Percentiles rank a stretch among this genome's conserved stretches.
phyloP scores from a whole-genome alignment of 768 basidiomycete species.

The Mycena capillaripes region DNA sequence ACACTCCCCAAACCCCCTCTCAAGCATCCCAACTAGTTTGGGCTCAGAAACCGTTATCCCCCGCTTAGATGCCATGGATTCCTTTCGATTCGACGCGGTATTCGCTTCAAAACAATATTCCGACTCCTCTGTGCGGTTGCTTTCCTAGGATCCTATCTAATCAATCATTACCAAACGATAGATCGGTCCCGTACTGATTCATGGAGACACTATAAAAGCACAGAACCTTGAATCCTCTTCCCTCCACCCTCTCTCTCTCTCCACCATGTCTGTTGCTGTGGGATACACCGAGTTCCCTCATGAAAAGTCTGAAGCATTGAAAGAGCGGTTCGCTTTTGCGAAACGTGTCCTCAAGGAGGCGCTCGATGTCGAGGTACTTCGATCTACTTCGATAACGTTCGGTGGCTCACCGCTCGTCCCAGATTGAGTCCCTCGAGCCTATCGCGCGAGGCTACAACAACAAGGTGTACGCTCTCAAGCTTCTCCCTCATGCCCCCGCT shows the following conservation, averaged over 20 bases:
- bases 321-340: conserved; percentile 15
- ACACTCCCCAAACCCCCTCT: background rate
- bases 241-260: background rate
- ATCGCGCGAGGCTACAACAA: conserved; percentile 30
- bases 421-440: conserved; percentile 30
- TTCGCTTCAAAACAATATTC: background rate
- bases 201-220: conserved; percentile 7
- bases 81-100: background rate
- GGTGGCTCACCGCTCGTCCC: background rate
- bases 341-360: conserved; percentile 24
- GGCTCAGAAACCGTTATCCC: background rate
- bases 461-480: conserved; percentile 25
- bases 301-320: conserved; percentile 25
- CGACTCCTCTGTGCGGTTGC: background rate
- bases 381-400: background rate
- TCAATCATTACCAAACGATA: conserved; percentile 21
- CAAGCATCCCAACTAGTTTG: background rate
- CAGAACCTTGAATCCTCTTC: background rate
- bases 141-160: conserved; percentile 7
- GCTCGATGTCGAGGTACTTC: conserved; percentile 19
- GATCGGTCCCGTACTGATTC: conserved; percentile 5
- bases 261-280: conserved; percentile 23
- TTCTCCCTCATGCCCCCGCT: background rate
- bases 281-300: conserved; percentile 16
- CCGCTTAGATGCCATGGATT: background rate